Evolutionary conservation across 352 stramenopile species (phyloP), one percentile per base, ranked within the genome.

Genomic region (Pythium graminicola): DNA sequence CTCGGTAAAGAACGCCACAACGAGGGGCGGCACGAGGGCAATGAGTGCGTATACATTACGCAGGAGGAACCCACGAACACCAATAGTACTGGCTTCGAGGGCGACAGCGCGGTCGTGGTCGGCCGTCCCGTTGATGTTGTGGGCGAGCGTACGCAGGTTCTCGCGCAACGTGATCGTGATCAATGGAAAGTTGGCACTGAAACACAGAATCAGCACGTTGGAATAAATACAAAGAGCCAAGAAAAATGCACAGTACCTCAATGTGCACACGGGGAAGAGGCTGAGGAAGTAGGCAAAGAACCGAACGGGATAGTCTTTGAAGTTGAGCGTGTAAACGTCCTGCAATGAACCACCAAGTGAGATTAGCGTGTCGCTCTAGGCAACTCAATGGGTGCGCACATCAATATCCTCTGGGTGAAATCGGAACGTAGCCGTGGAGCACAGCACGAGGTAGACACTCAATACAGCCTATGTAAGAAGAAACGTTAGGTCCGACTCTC

Each of bases 281-380:
- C 80, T 92, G 35, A 94, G 65, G 53, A 94, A 94, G 60, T 94
- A 94, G 44, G 81, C 79, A 57, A 92, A 75, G 39, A 79, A 69
- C 32, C 83, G 73, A 29, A 91, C 65, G 13, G 80, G 64, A 60
- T 90, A 89, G 56, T 81, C 51, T 60, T 88, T 86, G 59, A 94
- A 94, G 67, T 94, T 94, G 50, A 94, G 81, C 38, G 83, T 92
- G 65, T 94, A 94, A 31, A 94, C 81, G 62, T 94, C 83, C 82
- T 93, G 20, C 19, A 42, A 22, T 17, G n/a, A 6, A 44, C 2
- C 7, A 44, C 8, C 9, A 26, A 6, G n/a, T 44, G 17, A 44
- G 38, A 27, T 16, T 27, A 43, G 5, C 28, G 4, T 44, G 50
- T 36, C 57, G 24, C 42, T 26, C 31, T 16, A 24, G 14, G 38